phyloP scores from a whole-genome alignment of 2,329 filamentous ascomycete genomes.

The Pestalotiopsis sp. region DNA sequence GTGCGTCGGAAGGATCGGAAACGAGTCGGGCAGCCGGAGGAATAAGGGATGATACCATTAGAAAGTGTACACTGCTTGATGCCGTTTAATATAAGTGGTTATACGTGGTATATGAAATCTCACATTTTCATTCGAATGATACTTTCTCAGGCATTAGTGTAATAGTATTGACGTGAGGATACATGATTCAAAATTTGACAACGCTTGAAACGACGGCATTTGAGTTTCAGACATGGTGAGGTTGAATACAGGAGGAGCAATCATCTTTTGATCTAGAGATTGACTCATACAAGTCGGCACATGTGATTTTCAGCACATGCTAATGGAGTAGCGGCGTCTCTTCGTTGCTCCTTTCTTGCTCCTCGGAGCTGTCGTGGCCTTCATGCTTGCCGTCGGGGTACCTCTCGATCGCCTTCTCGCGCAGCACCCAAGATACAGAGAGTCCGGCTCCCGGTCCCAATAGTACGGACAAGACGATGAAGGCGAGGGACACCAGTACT shows the following conservation, averaged over 20 bases:
- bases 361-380: not conserved
- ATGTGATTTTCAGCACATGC: not conserved
- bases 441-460: slow-evolving; percentile 41
- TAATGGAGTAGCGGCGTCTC: slow-evolving; percentile 13
- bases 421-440: slow-evolving; percentile 27
- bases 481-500: slow-evolving; percentile 34
- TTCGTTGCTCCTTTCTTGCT: slow-evolving; percentile 10
- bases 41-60: not conserved
- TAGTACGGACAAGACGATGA: slow-evolving; percentile 28
- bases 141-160: too few species aligned
- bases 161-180: too few species aligned
- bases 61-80: too few species aligned
- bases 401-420: slow-evolving; percentile 23
- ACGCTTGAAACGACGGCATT: not conserved
- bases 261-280: not conserved
- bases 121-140: too few species aligned
- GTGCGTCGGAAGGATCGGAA: slow-evolving; percentile 21
- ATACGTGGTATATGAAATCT: too few species aligned
- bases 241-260: not conserved
- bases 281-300: not conserved
- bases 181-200: too few species aligned
- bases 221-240: not conserved
- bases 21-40: not conserved
- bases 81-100: too few species aligned
- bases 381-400: slow-evolving; percentile 11